Evolutionary conservation across 2,329 filamentous ascomycete species (phyloP).

Genomic region (Drechslera avenae): DNA sequence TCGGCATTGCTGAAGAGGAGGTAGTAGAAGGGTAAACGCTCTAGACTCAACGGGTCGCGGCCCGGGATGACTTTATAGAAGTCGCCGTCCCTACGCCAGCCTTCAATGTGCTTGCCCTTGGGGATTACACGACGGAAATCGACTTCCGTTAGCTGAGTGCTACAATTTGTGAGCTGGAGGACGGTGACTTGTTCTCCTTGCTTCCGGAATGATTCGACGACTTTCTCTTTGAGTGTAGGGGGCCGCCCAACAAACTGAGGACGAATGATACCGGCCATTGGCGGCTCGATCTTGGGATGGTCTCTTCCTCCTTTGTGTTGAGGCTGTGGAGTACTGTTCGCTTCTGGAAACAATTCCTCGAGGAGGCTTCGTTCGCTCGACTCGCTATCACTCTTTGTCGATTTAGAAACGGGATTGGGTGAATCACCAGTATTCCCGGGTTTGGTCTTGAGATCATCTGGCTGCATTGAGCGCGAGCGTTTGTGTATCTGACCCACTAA

Average conservation of each 20-base stretch:
- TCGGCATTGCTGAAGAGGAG: conserved; percentile 67
- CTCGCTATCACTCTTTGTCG: conserved; percentile 4
- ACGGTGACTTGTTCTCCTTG: conserved; percentile 43
- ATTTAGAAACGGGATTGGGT: background rate
- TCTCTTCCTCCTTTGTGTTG: conserved; percentile 19
- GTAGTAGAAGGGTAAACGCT: conserved; percentile 68
- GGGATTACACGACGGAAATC: conserved; percentile 74
- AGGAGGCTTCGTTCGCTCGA: conserved; percentile 47
- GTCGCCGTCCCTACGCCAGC: conserved; percentile 64
- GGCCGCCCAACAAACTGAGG: conserved; percentile 3
- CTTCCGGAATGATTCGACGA: conserved; percentile 30
- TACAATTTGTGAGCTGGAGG: conserved; percentile 62
- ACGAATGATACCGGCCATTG: conserved; percentile 21
- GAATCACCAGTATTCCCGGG: background rate
- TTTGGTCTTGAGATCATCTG: conserved; percentile 5
- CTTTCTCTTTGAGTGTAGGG: conserved; percentile 22
- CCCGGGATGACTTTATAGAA: conserved; percentile 69
- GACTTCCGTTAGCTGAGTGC: conserved; percentile 61
- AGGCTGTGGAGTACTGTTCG: conserved; percentile 24
- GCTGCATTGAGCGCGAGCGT: conserved; percentile 20
- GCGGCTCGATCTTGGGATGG: conserved; percentile 38
- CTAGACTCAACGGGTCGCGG: conserved; percentile 67
- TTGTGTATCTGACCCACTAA: conserved; percentile 21
- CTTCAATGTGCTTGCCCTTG: conserved; percentile 67
- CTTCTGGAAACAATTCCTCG: conserved; percentile 62